Evolutionary conservation across 169 alveolate genomes (phyloP).

Genomic region (Plasmodium gonderi): DNA sequence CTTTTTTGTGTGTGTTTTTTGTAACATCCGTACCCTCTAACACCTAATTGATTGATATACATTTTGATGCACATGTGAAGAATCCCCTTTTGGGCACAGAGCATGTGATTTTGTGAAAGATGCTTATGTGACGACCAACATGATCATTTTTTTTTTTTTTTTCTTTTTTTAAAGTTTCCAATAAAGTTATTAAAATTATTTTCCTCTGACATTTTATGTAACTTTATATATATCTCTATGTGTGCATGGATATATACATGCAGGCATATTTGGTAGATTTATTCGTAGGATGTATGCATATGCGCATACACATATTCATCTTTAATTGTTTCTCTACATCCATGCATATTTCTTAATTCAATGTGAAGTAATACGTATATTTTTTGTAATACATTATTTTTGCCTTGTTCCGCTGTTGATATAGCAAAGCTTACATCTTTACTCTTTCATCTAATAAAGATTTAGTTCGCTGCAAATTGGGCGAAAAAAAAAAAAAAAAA

Average conservation of each 20-base stretch:
- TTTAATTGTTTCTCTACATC: slow-evolving; percentile 55
- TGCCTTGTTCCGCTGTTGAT: slow-evolving; percentile 55
- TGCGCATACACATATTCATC: slow-evolving; percentile 21
- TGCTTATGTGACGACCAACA: not conserved
- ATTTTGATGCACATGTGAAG: not conserved
- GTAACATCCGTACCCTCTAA: too few relatives aligned
- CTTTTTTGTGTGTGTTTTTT: too few relatives aligned
- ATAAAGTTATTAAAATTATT: slow-evolving; percentile 23
- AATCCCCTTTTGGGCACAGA: too few relatives aligned
- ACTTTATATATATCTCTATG: not conserved
- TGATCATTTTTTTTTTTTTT: slow-evolving; percentile 38
- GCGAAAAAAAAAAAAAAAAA: slow-evolving; percentile 16
- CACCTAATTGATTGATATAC: too few relatives aligned
- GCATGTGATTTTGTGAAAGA: not conserved
- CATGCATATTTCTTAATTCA: slow-evolving; percentile 60
- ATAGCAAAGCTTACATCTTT: slow-evolving; percentile 31
- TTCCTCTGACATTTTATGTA: slow-evolving; percentile 12
- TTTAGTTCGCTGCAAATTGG: slow-evolving; percentile 9
- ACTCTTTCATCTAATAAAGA: slow-evolving; percentile 30
- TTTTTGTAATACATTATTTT: slow-evolving; percentile 49
- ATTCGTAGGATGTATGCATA: not conserved
- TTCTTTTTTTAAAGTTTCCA: slow-evolving; percentile 30
- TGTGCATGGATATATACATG: not conserved
- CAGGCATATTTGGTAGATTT: not conserved
- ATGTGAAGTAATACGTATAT: slow-evolving; percentile 56